Conservation (phyloP, 768 basidiomycete genomes). For the Lactifluus volemus region DNA sequence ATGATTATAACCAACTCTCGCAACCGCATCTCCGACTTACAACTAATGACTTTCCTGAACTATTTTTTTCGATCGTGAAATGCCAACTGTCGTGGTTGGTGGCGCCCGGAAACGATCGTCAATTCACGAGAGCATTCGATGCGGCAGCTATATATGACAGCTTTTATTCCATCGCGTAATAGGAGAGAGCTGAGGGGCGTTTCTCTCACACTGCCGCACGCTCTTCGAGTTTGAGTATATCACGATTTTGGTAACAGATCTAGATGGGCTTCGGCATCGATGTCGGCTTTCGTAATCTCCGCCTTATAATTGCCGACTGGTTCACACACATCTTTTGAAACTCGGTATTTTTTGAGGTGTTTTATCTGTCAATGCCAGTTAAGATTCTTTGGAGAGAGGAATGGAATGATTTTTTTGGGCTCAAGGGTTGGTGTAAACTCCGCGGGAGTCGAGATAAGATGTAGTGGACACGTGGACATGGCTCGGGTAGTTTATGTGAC, state of each 20-base stretch:
- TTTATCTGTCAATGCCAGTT: too few relatives aligned
- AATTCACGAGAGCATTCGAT: not conserved
- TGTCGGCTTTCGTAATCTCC: not conserved
- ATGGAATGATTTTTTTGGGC: too few relatives aligned
- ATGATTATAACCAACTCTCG: not conserved
- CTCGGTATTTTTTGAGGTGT: not conserved
- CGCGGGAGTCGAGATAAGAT: too few relatives aligned
- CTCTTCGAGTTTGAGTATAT: too few relatives aligned
- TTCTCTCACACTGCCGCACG: too few relatives aligned
- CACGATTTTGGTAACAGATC: not conserved
- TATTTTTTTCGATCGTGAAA: not conserved
- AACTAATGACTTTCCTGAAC: too few relatives aligned
- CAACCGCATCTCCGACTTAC: constrained; percentile 1
- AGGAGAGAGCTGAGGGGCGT: too few relatives aligned
- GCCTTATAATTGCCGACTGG: constrained; percentile 8
- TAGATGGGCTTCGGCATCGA: not conserved
- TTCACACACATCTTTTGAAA: not conserved
- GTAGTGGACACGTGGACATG: too few relatives aligned
- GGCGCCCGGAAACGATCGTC: constrained; percentile 2
- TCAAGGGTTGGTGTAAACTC: too few relatives aligned
- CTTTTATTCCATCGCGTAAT: not conserved
- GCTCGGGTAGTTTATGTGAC: too few relatives aligned
- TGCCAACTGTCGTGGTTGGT: not conserved
- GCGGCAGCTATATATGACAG: not conserved
- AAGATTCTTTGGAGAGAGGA: too few relatives aligned